A percentile compares a stretch with the other conserved stretches of the same genome.
These are phyloP conservation scores for Brassica carinata DNA, from an alignment of 345 rosid genomes.

Conservation along the genomic window DNA sequence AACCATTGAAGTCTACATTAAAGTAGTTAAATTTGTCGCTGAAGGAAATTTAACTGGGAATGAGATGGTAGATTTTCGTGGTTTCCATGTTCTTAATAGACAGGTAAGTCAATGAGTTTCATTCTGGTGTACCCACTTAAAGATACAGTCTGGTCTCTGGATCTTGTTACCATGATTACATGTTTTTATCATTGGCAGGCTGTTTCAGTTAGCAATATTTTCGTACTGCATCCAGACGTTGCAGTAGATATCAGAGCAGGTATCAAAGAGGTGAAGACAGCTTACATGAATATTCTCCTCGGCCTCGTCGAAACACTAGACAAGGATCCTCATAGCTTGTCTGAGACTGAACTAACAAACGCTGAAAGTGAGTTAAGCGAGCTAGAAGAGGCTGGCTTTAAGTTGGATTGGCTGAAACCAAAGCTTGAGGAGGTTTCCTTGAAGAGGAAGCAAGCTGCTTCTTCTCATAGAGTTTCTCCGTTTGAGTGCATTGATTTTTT, in stretches of 20 bases:
- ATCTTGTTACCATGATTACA: background rate
- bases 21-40: constrained; percentile 2
- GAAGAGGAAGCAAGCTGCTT: background rate
- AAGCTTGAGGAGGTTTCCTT: background rate
- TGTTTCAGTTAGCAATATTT: background rate
- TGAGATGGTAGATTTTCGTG: background rate
- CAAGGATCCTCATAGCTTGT: constrained; percentile 9
- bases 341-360: constrained; percentile 16
- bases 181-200: background rate
- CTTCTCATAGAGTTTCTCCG: background rate
- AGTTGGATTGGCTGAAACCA: constrained; percentile 13
- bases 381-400: constrained; percentile 6
- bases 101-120: constrained; percentile 16
- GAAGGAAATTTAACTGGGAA: constrained; percentile 13
- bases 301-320: constrained; percentile 1
- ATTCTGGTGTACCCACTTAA: background rate
- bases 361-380: constrained; percentile 6
- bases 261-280: constrained; percentile 2
- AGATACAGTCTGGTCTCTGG: background rate
- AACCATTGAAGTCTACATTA: constrained; percentile 6
- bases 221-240: constrained; percentile 13
- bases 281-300: constrained; percentile 23
- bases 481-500: background rate
- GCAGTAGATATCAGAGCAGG: constrained; percentile 19
- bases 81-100: constrained; percentile 20